Percentiles rank a stretch among this genome's conserved stretches.
These are phyloP conservation scores for Sanghuangporus weigelae DNA, from an alignment of 1,284 basidiomycete species.

Conservation along the genomic window DNA sequence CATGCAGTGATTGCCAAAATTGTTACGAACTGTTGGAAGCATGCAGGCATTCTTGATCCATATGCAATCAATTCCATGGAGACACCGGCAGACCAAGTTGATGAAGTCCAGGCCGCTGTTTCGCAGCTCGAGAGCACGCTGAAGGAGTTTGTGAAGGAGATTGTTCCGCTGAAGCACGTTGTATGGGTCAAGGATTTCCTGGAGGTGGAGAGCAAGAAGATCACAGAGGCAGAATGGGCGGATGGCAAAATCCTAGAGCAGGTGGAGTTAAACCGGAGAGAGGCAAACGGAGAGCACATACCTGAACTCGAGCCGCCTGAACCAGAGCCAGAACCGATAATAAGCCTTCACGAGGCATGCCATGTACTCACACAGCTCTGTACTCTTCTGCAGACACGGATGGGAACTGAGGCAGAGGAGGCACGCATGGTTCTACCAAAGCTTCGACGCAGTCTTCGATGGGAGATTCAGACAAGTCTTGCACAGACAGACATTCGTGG, in stretches of 20 bases:
- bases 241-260: constrained; percentile 2
- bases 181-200: background rate
- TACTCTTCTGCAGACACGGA: background rate
- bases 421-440: background rate
- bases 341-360: background rate
- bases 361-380: background rate
- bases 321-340: background rate
- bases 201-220: background rate
- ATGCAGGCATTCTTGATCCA: constrained; percentile 1
- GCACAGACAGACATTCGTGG: background rate
- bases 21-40: constrained; percentile 8
- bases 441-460: background rate
- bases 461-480: background rate
- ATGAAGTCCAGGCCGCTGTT: background rate
- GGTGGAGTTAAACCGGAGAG: background rate
- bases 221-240: constrained; percentile 4
- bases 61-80: background rate
- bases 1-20: background rate
- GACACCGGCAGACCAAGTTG: background rate
- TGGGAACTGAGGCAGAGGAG: background rate
- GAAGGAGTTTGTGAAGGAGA: background rate
- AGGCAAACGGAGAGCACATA: constrained; percentile 4
- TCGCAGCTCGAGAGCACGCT: background rate
- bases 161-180: background rate
- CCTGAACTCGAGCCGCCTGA: background rate